These are phyloP conservation scores for Sporothrix luriei DNA, from an alignment of 2,329 filamentous ascomycete species.

Conservation along the genomic window DNA sequence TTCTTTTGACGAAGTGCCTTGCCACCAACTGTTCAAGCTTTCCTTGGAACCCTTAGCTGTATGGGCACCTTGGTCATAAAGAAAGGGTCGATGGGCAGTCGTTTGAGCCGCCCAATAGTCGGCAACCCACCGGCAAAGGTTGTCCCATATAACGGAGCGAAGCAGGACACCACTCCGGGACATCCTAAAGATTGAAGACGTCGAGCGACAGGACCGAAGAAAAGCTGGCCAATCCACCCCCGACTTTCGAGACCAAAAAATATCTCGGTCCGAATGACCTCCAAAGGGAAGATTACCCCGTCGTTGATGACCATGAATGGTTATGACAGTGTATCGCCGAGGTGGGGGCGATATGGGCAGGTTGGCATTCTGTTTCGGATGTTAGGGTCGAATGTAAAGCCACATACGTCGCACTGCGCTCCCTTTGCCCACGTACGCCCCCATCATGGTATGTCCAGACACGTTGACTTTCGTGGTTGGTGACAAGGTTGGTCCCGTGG, in stretches of 20 bases:
- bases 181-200: too few relatives aligned
- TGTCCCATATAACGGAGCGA: background rate
- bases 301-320: background rate
- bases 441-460: background rate
- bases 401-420: background rate
- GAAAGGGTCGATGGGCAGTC: background rate
- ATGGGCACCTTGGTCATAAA: background rate
- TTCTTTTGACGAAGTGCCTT: background rate
- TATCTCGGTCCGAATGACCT: background rate
- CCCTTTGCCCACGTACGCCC: slow-evolving; percentile 11
- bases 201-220: background rate
- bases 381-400: background rate
- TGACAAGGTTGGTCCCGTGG: slow-evolving; percentile 14
- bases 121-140: too few relatives aligned
- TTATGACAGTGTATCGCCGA: background rate
- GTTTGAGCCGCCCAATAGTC: background rate
- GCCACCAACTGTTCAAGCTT: slow-evolving; percentile 38
- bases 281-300: background rate
- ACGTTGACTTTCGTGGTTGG: background rate
- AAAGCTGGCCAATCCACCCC: background rate
- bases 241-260: background rate
- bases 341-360: background rate
- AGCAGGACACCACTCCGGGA: too few relatives aligned
- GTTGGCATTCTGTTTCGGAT: background rate
- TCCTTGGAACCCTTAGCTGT: slow-evolving; percentile 38